These are phyloP conservation scores for Aspergillus ibericus DNA, from an alignment of 2,329 filamentous ascomycete species.

Conservation along the genomic window DNA sequence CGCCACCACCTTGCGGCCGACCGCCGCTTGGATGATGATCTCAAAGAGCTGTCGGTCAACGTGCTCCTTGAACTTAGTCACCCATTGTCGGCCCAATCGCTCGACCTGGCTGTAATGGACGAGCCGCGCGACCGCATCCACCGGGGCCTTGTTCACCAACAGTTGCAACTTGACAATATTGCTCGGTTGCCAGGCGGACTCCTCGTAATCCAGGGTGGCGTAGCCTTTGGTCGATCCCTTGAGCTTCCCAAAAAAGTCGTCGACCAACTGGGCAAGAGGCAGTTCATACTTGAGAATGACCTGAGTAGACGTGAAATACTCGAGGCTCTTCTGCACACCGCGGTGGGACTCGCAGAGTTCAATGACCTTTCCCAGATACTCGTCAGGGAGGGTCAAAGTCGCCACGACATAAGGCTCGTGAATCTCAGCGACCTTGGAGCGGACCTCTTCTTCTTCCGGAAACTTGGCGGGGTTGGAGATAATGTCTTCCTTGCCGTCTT, in stretches of 20 bases:
- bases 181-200: slow-evolving; percentile 80
- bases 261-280: slow-evolving; percentile 84
- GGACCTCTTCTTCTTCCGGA: slow-evolving; percentile 66
- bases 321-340: slow-evolving; percentile 80
- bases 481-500: slow-evolving; percentile 72
- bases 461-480: slow-evolving; percentile 87
- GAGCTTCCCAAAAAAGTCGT: slow-evolving; percentile 95
- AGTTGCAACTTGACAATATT: slow-evolving; percentile 86
- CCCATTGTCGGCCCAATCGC: slow-evolving; percentile 80
- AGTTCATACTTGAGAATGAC: slow-evolving; percentile 93
- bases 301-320: slow-evolving; percentile 88
- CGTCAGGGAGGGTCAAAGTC: slow-evolving; percentile 87
- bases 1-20: slow-evolving; percentile 79
- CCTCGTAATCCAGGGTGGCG: slow-evolving; percentile 94
- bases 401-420: slow-evolving; percentile 75
- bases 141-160: slow-evolving; percentile 87
- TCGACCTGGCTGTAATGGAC: slow-evolving; percentile 81
- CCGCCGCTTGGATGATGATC: slow-evolving; percentile 88
- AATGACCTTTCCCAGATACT: slow-evolving; percentile 91
- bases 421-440: slow-evolving; percentile 59
- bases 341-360: slow-evolving; percentile 90
- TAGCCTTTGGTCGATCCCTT: slow-evolving; percentile 95
- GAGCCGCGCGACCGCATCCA: slow-evolving; percentile 91
- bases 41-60: slow-evolving; percentile 98
- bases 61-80: slow-evolving; percentile 93